Base-by-base conservation (phyloP, 352 stramenopile species). In the Lagenidium giganteum region DNA sequence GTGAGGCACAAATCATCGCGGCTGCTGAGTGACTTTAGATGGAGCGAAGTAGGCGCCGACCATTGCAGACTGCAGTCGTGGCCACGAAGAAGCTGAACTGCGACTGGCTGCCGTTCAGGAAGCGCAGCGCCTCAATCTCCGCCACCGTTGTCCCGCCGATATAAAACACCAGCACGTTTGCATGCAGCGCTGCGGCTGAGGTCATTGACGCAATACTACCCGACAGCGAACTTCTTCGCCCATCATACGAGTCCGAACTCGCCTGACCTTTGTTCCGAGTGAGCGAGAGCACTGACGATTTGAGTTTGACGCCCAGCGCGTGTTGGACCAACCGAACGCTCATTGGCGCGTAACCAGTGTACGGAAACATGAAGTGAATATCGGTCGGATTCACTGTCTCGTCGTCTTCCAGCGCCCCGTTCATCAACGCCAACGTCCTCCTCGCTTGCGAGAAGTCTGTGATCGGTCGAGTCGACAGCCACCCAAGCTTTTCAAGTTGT, bases 291-390 rank as follows among this genome's bases (percentile, higher is more conserved):
- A 32, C 20, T 12, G 49, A 51, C 18, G 57, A 53, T 46, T 84
- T 87, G 49, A 78, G 70, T 24, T 82, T 79, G 62, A 85, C 80
- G 0, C 72, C 72, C 9, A 92, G 61, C 9, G 83, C 71, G 25
- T 75, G 61, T 67, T 95, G 78, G 32, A 95, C 64, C 23, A 87
- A 52, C 0, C 80, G 78, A 35, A 93, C 71, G 47, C 78, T 92
- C 64, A 95, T 77, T 7, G 81, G 79, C 4, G 83, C 83, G 38
- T 93, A 93, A 3, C 83, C 80, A 6, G 74, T 91, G 52, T 86
- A 91, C 2, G 80, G 72, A 34, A 92, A 92, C 77, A 95, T 89
- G 26, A 89, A 92, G 42, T 85, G 62, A 38, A 95, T 92, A 33
- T 95, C 77, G 3, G 32, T 56, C 3, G 74, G 67, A 22, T 54